Evolutionary conservation across 1,139 yeast species (phyloP), one percentile per base, ranked within the genome.

Genomic region (Debaryomycetaceae sp.): DNA sequence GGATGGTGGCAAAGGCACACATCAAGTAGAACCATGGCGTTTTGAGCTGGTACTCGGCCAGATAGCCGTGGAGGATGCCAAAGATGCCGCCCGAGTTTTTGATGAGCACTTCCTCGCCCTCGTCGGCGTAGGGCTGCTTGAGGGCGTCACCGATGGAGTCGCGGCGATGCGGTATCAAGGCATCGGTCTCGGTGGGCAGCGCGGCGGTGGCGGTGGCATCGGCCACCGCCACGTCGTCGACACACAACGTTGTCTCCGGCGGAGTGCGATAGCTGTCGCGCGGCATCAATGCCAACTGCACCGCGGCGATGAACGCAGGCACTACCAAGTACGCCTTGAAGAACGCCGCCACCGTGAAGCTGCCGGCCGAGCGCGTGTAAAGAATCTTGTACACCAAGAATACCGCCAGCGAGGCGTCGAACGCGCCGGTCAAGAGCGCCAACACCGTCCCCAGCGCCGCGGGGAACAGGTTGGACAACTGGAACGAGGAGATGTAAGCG

Each of bases 71-170:
- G 32, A 66, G 49, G 16, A 66, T 56, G 10, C 72, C 72, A 41
- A 63, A 65, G 5, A 66, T 49, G 9, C 66, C 68, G 3, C 69
- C 68, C 1, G 67, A 49, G 35, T 53, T 54, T 29, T 59, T 44
- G 3, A 56, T 49, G 39, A 64, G 51, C 21, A 39, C 35, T 18
- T 50, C 63, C 40, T 62, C 70, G 4, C 67, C 69, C 39, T 63
- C 71, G 17, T 53, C 51, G 3, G 57, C 66, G 36, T 64, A 65
- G 3, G 67, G 70, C 36, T 62, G 70, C 43, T 62, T 65, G 41
- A 66, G 50, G 4, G 73, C 70, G 44, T 65, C 71, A 11, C 72
- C 72, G 27, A 66, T 53, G 3, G 71, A 63, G 42, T 63, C 70
- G 41, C 71, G 54, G 44, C 71, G 53, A 10, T 30, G 15, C 14